These are phyloP conservation scores for Graphilbum fragrans DNA, from an alignment of 2,329 filamentous ascomycete genomes.

Conservation along the genomic window DNA sequence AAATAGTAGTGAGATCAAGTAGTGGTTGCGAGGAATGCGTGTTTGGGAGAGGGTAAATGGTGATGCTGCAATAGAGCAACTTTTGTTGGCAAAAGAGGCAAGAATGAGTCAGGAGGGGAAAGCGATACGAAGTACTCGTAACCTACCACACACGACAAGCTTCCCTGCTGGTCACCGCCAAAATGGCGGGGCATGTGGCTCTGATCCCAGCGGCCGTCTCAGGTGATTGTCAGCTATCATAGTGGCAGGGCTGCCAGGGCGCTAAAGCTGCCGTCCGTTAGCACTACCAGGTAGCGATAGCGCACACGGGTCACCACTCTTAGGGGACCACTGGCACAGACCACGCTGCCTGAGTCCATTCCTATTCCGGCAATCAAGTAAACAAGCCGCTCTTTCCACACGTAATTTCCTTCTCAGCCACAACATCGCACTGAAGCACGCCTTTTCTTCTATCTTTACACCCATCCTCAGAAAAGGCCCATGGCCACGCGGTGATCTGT, in stretches of 20 bases:
- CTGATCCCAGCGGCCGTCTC: too few relatives aligned
- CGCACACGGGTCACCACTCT: slow-evolving; percentile 6
- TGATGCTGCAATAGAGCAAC: not conserved
- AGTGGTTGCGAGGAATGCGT: not conserved
- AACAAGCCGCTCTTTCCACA: slow-evolving; percentile 10
- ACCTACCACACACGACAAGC: too few relatives aligned
- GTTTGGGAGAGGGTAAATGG: not conserved
- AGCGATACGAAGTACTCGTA: not conserved
- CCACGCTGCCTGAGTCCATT: too few relatives aligned
- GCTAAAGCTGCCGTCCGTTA: too few relatives aligned
- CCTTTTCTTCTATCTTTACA: too few relatives aligned
- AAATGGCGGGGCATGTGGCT: too few relatives aligned
- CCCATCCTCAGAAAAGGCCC: too few relatives aligned
- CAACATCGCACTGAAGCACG: not conserved
- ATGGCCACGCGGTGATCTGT: not conserved
- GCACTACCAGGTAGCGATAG: not conserved
- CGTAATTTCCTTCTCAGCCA: not conserved
- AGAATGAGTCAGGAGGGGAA: slow-evolving; percentile 5
- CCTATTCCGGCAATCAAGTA: slow-evolving; percentile 14
- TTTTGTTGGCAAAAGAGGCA: not conserved
- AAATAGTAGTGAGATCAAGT: not conserved
- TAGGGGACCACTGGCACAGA: slow-evolving; percentile 3
- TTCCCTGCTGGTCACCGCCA: too few relatives aligned
- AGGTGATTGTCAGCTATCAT: too few relatives aligned
- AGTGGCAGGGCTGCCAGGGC: too few relatives aligned